A percentile compares a stretch with the other conserved stretches of the same genome.
Conservation (phyloP, 2,329 filamentous ascomycete species). For the Cladosporium sp. region DNA sequence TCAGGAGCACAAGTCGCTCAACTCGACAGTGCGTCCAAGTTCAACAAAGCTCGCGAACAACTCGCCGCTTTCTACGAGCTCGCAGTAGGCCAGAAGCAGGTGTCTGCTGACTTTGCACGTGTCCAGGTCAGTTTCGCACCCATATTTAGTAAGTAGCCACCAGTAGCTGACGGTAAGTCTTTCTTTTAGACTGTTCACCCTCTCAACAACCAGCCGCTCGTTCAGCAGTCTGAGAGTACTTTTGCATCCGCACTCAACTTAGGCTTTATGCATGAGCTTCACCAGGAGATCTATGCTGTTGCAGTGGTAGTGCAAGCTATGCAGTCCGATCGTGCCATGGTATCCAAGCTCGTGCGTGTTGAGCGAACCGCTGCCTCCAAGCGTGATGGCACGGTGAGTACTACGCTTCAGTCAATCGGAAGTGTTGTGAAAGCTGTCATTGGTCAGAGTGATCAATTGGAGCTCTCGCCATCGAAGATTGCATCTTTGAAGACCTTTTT, state of each 20-base stretch:
- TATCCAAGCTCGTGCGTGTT: conserved; percentile 1
- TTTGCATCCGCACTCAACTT: conserved; percentile 17
- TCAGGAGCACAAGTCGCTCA: not conserved
- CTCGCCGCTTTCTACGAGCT: conserved; percentile 28
- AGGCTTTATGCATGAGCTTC: conserved; percentile 20
- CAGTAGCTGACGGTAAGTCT: conserved; percentile 30
- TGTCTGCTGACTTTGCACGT: conserved; percentile 35
- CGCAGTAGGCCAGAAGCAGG: conserved; percentile 25
- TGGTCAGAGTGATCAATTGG: not conserved
- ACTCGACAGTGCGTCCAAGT: conserved; percentile 4
- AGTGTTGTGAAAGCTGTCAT: conserved; percentile 6
- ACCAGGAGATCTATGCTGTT: conserved; percentile 11
- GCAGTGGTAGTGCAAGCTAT: conserved; percentile 13
- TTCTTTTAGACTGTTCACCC: conserved; percentile 38
- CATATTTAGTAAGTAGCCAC: conserved; percentile 24
- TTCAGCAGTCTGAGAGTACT: conserved; percentile 23
- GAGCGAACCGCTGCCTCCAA: conserved; percentile 2
- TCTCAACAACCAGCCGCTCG: conserved; percentile 39
- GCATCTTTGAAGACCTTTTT: conserved; percentile 6
- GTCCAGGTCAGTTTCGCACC: conserved; percentile 30
- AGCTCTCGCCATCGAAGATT: not conserved
- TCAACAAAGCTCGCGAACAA: conserved; percentile 10
- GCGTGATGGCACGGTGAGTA: conserved; percentile 6
- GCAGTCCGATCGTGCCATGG: conserved; percentile 15
- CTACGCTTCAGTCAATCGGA: conserved; percentile 1